A percentile compares a stretch with the other conserved stretches of the same genome.
These are phyloP conservation scores for Colletotrichum gigasporum DNA, from an alignment of 2,329 filamentous ascomycete species.

Conservation along the genomic window DNA sequence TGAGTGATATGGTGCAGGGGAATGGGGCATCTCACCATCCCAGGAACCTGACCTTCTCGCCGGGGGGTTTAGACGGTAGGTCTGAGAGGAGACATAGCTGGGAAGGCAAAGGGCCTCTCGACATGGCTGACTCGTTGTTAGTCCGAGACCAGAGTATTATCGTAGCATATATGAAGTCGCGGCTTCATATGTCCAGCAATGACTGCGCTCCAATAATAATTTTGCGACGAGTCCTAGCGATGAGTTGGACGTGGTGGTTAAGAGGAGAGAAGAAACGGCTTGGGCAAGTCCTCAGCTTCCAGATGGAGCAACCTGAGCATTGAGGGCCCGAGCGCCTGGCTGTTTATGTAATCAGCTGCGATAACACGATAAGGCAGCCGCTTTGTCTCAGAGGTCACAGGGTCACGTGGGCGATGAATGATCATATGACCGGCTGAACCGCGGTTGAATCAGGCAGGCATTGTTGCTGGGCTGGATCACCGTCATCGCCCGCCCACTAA, in stretches of 20 bases:
- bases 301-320: background rate
- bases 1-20: background rate
- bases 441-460: conserved; percentile 12
- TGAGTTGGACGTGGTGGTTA: no score
- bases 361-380: background rate
- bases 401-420: conserved; percentile 11
- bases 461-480: conserved; percentile 23
- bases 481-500: conserved; percentile 32
- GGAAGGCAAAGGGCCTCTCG: conserved; percentile 70
- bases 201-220: background rate
- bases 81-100: conserved; percentile 71
- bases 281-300: background rate
- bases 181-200: background rate
- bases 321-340: no score
- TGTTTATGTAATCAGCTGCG: background rate
- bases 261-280: no score
- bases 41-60: conserved; percentile 89
- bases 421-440: conserved; percentile 27
- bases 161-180: background rate
- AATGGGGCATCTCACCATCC: conserved; percentile 72
- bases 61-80: conserved; percentile 59
- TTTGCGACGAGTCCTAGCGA: no score
- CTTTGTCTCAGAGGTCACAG: background rate
- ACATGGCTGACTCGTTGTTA: conserved; percentile 50
- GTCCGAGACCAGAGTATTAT: background rate